phyloP scores from a whole-genome alignment of 768 basidiomycete species.

The Fomitopsis pulvina region DNA sequence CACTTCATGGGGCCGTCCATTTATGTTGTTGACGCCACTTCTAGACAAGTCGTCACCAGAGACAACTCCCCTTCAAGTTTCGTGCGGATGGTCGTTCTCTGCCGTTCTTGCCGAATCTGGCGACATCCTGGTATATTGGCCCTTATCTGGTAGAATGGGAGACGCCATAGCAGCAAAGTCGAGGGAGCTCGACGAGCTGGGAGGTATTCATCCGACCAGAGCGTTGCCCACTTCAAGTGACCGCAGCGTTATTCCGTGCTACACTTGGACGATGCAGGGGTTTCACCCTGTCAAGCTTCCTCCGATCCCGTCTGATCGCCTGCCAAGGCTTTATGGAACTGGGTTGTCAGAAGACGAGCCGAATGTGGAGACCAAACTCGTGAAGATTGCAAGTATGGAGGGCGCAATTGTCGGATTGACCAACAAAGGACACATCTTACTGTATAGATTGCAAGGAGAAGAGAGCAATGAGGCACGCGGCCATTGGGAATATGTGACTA shows the following conservation, averaged over 20 bases:
- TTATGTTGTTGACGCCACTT: slow-evolving; percentile 40
- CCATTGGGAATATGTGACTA: slow-evolving; percentile 67
- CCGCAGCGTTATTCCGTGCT: slow-evolving; percentile 46
- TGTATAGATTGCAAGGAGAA: slow-evolving; percentile 41
- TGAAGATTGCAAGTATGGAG: slow-evolving; percentile 79
- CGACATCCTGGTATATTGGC: slow-evolving; percentile 74
- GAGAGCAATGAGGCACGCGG: slow-evolving; percentile 34
- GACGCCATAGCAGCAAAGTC: slow-evolving; percentile 32
- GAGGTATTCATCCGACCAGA: slow-evolving; percentile 26
- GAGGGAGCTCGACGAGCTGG: slow-evolving; percentile 38
- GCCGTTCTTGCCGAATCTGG: slow-evolving; percentile 67
- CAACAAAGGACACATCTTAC: slow-evolving; percentile 70
- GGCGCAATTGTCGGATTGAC: slow-evolving; percentile 73
- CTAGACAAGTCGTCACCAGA: slow-evolving; percentile 37
- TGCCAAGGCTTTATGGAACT: slow-evolving; percentile 43
- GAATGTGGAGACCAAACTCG: slow-evolving; percentile 44
- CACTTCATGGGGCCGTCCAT: slow-evolving; percentile 72
- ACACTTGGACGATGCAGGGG: slow-evolving; percentile 27
- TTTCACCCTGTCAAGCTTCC: slow-evolving; percentile 55
- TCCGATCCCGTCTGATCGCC: slow-evolving; percentile 37
- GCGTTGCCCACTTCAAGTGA: slow-evolving; percentile 24
- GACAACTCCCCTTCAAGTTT: slow-evolving; percentile 52
- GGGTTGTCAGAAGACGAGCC: slow-evolving; percentile 18
- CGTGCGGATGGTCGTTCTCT: slow-evolving; percentile 81
- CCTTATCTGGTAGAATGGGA: slow-evolving; percentile 39